Evolutionary conservation across 495 filamentous ascomycete species (phyloP), one percentile per base, ranked within the genome.

Genomic region (Apodospora peruviana): DNA sequence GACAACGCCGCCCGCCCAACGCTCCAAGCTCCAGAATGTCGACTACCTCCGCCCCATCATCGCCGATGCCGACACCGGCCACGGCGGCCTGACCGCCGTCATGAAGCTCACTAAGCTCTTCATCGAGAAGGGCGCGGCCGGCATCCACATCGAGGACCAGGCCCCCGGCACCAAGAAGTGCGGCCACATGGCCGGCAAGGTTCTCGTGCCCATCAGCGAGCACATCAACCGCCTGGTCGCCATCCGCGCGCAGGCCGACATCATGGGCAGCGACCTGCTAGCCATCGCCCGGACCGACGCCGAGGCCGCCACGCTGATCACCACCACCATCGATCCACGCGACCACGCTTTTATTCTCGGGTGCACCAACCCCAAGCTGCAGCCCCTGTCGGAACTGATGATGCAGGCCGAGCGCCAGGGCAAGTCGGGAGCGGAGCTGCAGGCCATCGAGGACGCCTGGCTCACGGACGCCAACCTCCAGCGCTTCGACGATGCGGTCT

Each of bases 71-170:
- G 93, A 98, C 62, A 98, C 93, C 11, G 93, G 93, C 52, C 93
- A 98, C 70, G 93, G 93, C 56, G 93, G 93, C 60, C 76, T 98
- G 51, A 98, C 94, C 12, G 93, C 93, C 29, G 84, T 96, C 58
- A 96, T 98, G 94, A 98, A 98, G 78, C 82, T 98, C 45, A 98
- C 93, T 44, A 95, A 95, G 74, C 78, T 98, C 16, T 98, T 98
- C 73, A 72, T 98, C 52, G 93, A 98, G 77, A 90, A 91, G 59
- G 93, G 93, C 62, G 93, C 93, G 27, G 93, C 93, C 36, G 93
- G 93, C 58, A 96, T 98, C 60, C 93, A 98, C 68, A 96, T 98
- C 54, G 93, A 98, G 70, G 93, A 98, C 64, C 93, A 98, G 70
- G 93, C 93, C 9, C 91, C 93, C 1, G 93, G 93, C 35, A 98